phyloP scores from a whole-genome alignment of 495 filamentous ascomycete genomes.

The Penicillium dipodomyicola region DNA sequence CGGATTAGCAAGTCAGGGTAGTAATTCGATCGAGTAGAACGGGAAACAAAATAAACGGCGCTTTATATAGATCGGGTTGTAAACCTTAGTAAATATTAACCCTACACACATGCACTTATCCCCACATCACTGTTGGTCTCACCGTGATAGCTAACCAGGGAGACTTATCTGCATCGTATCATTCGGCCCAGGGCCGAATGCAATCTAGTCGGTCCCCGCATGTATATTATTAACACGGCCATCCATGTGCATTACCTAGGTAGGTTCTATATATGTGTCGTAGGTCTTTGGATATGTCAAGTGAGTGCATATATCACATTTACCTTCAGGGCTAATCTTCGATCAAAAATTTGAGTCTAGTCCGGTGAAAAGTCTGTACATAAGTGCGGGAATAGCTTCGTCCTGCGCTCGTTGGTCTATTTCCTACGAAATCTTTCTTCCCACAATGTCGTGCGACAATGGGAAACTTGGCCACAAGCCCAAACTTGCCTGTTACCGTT shows the following conservation, averaged over 20 bases:
- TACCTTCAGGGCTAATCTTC: neutral
- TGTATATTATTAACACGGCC: neutral
- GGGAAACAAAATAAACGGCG: neutral
- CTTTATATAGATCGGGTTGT: neutral
- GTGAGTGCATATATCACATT: neutral
- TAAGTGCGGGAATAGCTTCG: neutral
- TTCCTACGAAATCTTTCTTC: neutral
- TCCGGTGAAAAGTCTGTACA: neutral
- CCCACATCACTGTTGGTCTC: neutral
- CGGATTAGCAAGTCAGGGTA: too few relatives aligned
- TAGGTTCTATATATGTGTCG: neutral
- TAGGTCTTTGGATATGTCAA: neutral
- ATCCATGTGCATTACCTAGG: neutral
- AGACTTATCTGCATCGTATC: neutral
- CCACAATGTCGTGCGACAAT: neutral
- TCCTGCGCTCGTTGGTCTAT: neutral
- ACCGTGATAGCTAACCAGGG: neutral
- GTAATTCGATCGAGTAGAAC: too few relatives aligned
- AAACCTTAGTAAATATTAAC: neutral
- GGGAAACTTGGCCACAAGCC: slow-evolving; percentile 2
- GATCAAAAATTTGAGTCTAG: neutral
- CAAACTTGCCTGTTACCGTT: slow-evolving; percentile 34
- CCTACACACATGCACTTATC: neutral
- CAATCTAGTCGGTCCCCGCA: neutral
- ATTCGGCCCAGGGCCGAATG: neutral